Base-by-base conservation (phyloP, 495 filamentous ascomycete species). In the Xylaria cubensis region DNA sequence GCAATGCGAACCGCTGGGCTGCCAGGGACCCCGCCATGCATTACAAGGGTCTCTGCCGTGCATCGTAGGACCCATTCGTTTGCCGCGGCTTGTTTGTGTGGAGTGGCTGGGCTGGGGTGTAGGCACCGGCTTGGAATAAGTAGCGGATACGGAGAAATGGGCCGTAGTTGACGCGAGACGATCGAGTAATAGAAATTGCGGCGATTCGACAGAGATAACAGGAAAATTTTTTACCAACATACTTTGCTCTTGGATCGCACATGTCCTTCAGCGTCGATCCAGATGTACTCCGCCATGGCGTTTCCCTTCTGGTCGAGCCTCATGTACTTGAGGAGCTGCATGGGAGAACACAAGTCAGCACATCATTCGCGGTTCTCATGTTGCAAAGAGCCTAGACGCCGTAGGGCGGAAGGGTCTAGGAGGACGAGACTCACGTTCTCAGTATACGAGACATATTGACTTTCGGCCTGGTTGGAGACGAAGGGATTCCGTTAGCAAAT, bases 281-380 rank as follows among this genome's bases (percentile, higher is more conserved):
- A 99, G 86, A 99, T 91, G 87, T 98, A 99, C 86, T 99, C 96
- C 72, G 94, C 94, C 84, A 95, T 93, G 75, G 94, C 83, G 46
- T 80, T 84, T 80, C 94, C 94, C 78, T 92, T 92, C 87, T 98
- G 96, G 80, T 94, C 91, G 74, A 99, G 92, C 76, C 87, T 84
- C 84, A 95, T 88, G 89, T 97, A 99, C 83, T 97, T 97, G 80
- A 92, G 81, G 83, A 98, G 91, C 94, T 98, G 82, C 66, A 72
- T 59, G 56, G 59, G 44, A 53, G 56, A 3, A 59, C 51, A n/a
- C 55, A 71, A 73, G 75, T 78, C 59, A 76, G 74, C 42, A 74
- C 17, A 24, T 68, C 59, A 51, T 72, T 73, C 69, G 36, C 59
- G 26, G 41, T 61, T 32, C 21, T 36, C 53, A 21, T 21, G 17